phyloP scores from a whole-genome alignment of 1,139 yeast species.

The Hansenula sp. region DNA sequence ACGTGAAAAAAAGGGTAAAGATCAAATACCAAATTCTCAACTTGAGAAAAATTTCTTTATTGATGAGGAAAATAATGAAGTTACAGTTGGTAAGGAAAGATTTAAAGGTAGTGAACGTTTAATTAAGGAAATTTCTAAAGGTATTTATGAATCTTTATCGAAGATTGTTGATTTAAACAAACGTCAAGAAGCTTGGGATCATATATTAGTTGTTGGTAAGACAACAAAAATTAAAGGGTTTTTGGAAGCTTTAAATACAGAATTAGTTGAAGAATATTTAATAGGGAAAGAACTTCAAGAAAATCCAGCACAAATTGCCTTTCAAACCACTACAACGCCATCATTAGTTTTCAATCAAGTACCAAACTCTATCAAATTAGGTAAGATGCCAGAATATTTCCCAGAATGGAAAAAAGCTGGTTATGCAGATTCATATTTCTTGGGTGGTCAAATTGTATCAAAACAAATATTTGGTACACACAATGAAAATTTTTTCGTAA shows the following conservation, averaged over 20 bases:
- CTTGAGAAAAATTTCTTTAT: slow-evolving; percentile 62
- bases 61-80: slow-evolving; percentile 50
- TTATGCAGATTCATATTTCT: slow-evolving; percentile 70
- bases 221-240: slow-evolving; percentile 75
- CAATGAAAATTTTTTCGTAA: slow-evolving; percentile 60
- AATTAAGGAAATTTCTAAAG: slow-evolving; percentile 47
- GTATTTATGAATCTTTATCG: slow-evolving; percentile 48
- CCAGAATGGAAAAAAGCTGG: slow-evolving; percentile 92
- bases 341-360: slow-evolving; percentile 50
- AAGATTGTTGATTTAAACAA: slow-evolving; percentile 63
- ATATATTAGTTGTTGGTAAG: slow-evolving; percentile 72
- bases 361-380: slow-evolving; percentile 66
- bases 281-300: slow-evolving; percentile 31
- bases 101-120: slow-evolving; percentile 71
- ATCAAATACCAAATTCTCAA: slow-evolving; percentile 45
- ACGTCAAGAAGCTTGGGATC: slow-evolving; percentile 85
- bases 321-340: slow-evolving; percentile 26
- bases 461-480: slow-evolving; percentile 75
- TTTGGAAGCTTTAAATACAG: slow-evolving; percentile 60
- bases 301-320: slow-evolving; percentile 26
- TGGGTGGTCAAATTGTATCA: slow-evolving; percentile 86
- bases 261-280: slow-evolving; percentile 56
- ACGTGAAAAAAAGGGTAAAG: slow-evolving; percentile 43
- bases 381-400: slow-evolving; percentile 84
- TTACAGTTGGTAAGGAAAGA: slow-evolving; percentile 79